phyloP scores from a whole-genome alignment of 768 basidiomycete species.

The Lactarius pseudohatsudake region DNA sequence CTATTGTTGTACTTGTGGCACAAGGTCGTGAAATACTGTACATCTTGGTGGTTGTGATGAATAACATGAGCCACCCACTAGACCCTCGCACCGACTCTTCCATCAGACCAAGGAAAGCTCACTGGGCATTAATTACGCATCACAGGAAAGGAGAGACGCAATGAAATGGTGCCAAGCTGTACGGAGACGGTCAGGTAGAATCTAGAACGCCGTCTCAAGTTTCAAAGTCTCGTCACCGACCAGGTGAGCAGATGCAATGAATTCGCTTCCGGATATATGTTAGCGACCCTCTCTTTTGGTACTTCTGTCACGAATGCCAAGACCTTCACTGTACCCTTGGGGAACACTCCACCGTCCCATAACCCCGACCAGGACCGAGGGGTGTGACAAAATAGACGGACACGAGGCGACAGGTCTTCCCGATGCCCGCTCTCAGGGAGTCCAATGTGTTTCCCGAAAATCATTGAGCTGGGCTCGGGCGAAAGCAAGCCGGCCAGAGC shows the following conservation, averaged over 20 bases:
- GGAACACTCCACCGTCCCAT: conserved; percentile 42
- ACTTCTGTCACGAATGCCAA: conserved; percentile 21
- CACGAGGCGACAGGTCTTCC: background rate
- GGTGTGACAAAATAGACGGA: conserved; percentile 36
- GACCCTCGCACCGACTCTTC: background rate
- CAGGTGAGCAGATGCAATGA: background rate
- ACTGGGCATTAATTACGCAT: background rate
- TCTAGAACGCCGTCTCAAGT: background rate
- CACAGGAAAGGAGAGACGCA: background rate
- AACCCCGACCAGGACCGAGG: conserved; percentile 40
- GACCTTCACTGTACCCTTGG: conserved; percentile 37
- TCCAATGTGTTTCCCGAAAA: conserved; percentile 45
- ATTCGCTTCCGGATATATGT: background rate
- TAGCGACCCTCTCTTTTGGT: background rate
- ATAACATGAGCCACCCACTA: background rate
- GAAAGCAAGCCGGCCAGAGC: conserved; percentile 45
- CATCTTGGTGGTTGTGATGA: background rate
- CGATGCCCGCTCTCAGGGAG: conserved; percentile 36
- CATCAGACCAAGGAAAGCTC: background rate
- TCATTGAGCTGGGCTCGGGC: conserved; percentile 44
- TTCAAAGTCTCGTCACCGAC: conserved; percentile 8
- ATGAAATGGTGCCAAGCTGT: background rate
- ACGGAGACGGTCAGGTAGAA: background rate
- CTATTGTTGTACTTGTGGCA: background rate
- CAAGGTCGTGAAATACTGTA: background rate